Conservation (phyloP, 1,139 yeast genomes). For the Suhomyces panamericanus region DNA sequence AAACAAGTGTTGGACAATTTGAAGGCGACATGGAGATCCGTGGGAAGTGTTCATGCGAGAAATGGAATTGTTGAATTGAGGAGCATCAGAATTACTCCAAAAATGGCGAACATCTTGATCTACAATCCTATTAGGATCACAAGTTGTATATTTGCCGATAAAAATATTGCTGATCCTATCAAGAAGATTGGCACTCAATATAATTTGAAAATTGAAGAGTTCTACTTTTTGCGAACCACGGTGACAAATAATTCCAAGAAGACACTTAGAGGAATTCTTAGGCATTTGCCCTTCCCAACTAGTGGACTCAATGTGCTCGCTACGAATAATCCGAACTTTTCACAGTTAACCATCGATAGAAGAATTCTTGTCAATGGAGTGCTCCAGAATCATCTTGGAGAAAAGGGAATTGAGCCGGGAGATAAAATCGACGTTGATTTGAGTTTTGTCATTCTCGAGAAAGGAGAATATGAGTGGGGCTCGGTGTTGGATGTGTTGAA, state of each 20-base stretch:
- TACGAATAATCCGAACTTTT: constrained; percentile 15
- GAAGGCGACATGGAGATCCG: constrained; percentile 62
- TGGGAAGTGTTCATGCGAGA: constrained; percentile 22
- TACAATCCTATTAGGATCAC: constrained; percentile 29
- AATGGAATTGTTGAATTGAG: constrained; percentile 66
- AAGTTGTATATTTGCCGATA: constrained; percentile 15
- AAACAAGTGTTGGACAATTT: constrained; percentile 59
- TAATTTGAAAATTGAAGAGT: constrained; percentile 41
- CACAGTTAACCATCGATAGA: constrained; percentile 45
- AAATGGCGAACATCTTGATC: constrained; percentile 51
- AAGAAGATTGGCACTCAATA: constrained; percentile 22
- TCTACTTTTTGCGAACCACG: constrained; percentile 49
- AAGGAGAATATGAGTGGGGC: constrained; percentile 82
- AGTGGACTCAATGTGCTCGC: constrained; percentile 16
- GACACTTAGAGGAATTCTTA: constrained; percentile 55
- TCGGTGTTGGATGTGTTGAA: constrained; percentile 56
- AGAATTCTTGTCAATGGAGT: constrained; percentile 63
- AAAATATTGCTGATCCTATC: constrained; percentile 4
- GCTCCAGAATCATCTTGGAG: constrained; percentile 52
- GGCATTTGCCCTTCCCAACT: constrained; percentile 59
- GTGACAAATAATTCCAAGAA: constrained; percentile 46
- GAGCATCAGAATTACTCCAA: constrained; percentile 57
- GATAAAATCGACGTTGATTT: constrained; percentile 40
- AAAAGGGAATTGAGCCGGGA: constrained; percentile 42
- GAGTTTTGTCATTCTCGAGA: constrained; percentile 62